Percentiles rank a stretch among this genome's conserved stretches.
Evolutionary conservation across 495 filamentous ascomycete species (phyloP).

Genomic region (Hyaloscypha variabilis): DNA sequence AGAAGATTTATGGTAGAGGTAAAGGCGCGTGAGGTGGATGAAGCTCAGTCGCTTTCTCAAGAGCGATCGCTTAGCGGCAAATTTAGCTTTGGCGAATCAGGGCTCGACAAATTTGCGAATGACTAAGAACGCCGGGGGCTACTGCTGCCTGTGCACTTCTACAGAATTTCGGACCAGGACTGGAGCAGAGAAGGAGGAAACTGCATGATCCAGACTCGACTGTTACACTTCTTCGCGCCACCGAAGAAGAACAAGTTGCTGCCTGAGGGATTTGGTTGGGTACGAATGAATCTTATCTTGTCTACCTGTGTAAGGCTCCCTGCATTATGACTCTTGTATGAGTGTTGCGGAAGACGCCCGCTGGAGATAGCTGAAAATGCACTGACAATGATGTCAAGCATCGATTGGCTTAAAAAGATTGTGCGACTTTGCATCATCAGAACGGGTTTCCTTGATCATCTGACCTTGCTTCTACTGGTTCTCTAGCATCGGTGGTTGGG

Average conservation of each 20-base stretch:
- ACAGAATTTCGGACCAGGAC: neutral
- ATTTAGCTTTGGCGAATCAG: slow-evolving; percentile 21
- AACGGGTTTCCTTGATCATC: neutral
- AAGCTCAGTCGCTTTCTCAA: slow-evolving; percentile 3
- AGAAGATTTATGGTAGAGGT: slow-evolving; percentile 16
- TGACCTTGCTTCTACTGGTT: neutral
- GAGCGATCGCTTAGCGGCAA: neutral
- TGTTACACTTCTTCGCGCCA: neutral
- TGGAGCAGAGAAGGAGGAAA: neutral
- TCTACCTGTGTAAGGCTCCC: slow-evolving; percentile 14
- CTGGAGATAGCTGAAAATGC: neutral
- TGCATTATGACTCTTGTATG: slow-evolving; percentile 17
- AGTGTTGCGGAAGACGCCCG: neutral
- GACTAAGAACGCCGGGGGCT: slow-evolving; percentile 12
- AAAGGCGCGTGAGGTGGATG: slow-evolving; percentile 6
- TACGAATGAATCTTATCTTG: slow-evolving; percentile 7
- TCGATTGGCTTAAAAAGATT: neutral
- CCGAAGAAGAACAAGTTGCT: slow-evolving; percentile 18
- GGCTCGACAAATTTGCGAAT: neutral
- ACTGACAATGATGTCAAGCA: neutral
- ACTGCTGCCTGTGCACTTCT: slow-evolving; percentile 19
- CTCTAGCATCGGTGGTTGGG: neutral
- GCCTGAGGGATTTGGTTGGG: slow-evolving; percentile 27
- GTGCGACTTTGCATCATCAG: neutral
- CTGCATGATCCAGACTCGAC: neutral